Base-by-base conservation (phyloP, 352 stramenopile species). In the Pythium folliculosum region DNA sequence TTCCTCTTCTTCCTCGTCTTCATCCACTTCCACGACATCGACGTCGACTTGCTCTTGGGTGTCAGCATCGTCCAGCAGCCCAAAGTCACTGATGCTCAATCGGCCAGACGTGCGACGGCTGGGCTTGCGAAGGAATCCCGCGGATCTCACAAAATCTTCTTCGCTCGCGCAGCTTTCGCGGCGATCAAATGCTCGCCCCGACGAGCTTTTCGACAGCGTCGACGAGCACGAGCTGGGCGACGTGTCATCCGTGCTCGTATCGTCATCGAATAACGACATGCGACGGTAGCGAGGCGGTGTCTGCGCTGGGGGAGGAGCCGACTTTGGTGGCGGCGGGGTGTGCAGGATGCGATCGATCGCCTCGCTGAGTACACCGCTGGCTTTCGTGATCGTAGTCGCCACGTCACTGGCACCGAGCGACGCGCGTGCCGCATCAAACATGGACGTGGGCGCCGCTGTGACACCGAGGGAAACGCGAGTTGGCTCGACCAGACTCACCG, bases 11-110 rank as follows among this genome's bases (percentile, higher is more conserved):
- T 45, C 25, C 22, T 61, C 5, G 77, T 69, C 51, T 9, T 64
- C 52, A 30, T 62, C 21, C 19, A 73, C 69, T 8, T 71, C 67
- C 17, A 78, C 73, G 22, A 50, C 48, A 16, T 76, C 61, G 23
- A 57, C 17, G 23, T 72, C 67, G 8, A 43, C 48, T 13, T 48
- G 45, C 23, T 68, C 55, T 22, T 57, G 47, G 8, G 72, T 64
- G 2, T 80, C 72, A 7, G 76, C 68, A 30, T 88, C 80, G 10
- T 75, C 65, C 25, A 95, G 50, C 6, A 95, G 70, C 0, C 87
- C 87, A 71, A 93, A 90, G 59, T 95, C 87, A 48, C 75, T 90
- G 19, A 93, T 84, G 45, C 79, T 93, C 7, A 94, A 69, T 0
- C 86, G 72, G 6, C 80, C 80, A 1, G 82, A 91, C 19, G 81